Evolutionary conservation across 768 basidiomycete genomes (phyloP), one percentile per base, ranked within the genome.

Genomic region (Tricholoma furcatifolium): DNA sequence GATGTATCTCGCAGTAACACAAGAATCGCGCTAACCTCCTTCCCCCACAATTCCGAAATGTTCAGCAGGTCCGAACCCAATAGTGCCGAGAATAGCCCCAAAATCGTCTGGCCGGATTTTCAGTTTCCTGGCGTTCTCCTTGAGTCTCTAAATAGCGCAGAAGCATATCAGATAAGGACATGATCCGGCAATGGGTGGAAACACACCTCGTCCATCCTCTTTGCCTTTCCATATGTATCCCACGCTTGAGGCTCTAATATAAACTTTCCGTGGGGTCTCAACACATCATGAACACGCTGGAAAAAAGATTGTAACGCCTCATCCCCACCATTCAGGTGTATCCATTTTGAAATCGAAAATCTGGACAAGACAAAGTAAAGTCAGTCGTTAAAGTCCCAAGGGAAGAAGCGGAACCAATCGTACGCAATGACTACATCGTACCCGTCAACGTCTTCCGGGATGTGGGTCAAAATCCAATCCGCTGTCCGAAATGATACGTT

Each of bases 331-430:
- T 93, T 85, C 9, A 96, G 73, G 67, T 96, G 93, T 27, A 95
- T 91, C 93, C 93, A 96, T 69, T 94, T 96, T 0, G 92, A 83
- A 40, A 95, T 70, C 0, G 93, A 95, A 59, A 96, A 84, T 1
- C 91, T 93, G 63, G 3, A 30, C 38, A 36, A 17, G 24, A 18
- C 2, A 45, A 31, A 40, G 24, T 9, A 17, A 20, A 18, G 30
- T 20, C 18, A 40, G 30, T 27, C 11, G 20, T 35, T n/a, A 45
- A 35, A 27, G 40, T 24, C 31, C 11, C 10, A 10, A 24, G 11
- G 24, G 7, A 39, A 7, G 27, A 50, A 18, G 48, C 21, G 38
- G 45, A 54, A 4, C 15, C 10, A 20, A 17, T 68, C 87, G 56
- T 61, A 94, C 93, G 84, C 93, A 32, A 94, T 55, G 27, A 95